A percentile compares a stretch with the other conserved stretches of the same genome.
Evolutionary conservation across 1,284 basidiomycete species (phyloP).

Genomic region (Trichosporon sp.): DNA sequence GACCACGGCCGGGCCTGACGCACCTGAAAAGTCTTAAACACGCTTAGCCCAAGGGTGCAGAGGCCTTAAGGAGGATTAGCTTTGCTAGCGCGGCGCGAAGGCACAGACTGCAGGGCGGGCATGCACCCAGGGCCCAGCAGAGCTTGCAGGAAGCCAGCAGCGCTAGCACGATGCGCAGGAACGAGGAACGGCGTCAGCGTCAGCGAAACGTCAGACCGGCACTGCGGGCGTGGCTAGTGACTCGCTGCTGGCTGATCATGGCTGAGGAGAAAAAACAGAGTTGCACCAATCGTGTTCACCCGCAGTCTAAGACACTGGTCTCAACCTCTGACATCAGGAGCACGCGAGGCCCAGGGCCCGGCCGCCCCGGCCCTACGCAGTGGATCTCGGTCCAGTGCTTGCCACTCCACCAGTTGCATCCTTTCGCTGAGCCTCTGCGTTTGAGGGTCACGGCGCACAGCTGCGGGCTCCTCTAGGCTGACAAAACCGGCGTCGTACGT

Average conservation of each 20-base stretch:
- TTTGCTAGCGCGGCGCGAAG: neutral
- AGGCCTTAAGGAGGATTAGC: constrained; percentile 3
- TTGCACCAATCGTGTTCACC: neutral
- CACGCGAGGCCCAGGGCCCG: neutral
- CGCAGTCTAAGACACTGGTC: constrained; percentile 1
- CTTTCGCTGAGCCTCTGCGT: neutral
- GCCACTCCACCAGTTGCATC: neutral
- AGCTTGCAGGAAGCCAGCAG: neutral
- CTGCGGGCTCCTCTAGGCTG: neutral
- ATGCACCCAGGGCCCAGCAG: neutral
- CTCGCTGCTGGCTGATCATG: neutral
- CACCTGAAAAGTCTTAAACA: neutral
- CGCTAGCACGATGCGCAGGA: neutral
- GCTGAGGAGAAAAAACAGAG: neutral
- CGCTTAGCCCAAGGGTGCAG: neutral
- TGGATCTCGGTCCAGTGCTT: neutral
- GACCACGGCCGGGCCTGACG: neutral
- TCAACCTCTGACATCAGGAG: constrained; percentile 5
- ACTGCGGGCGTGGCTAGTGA: neutral
- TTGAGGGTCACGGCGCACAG: neutral
- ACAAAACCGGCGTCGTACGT: neutral
- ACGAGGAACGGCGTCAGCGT: neutral
- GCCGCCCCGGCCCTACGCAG: neutral
- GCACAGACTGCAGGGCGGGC: neutral
- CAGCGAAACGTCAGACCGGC: neutral